A percentile compares a stretch with the other conserved stretches of the same genome.
These are phyloP conservation scores for Ceratobasidium sp. DNA, from an alignment of 1,284 basidiomycete genomes.

Conservation along the genomic window DNA sequence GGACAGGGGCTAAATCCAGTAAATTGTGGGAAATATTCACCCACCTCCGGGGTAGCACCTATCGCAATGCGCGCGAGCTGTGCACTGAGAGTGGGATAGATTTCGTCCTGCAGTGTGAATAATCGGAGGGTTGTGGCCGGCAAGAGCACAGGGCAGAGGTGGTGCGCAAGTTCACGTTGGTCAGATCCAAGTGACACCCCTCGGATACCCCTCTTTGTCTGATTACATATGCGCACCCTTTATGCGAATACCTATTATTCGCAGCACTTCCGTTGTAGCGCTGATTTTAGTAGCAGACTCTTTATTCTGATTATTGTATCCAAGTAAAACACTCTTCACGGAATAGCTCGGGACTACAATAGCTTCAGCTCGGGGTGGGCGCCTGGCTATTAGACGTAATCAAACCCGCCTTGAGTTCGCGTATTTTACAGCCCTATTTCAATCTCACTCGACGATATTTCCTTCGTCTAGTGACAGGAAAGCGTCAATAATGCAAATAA, in stretches of 20 bases:
- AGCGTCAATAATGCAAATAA: no score
- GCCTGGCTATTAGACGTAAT: no score
- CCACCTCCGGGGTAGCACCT: slow-evolving; percentile 21
- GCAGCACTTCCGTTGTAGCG: neutral
- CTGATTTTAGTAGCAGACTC: neutral
- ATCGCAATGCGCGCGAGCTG: slow-evolving; percentile 40
- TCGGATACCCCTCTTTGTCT: slow-evolving; percentile 28
- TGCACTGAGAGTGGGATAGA: slow-evolving; percentile 25
- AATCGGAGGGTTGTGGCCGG: slow-evolving; percentile 1
- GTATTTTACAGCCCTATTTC: no score
- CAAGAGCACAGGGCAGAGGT: slow-evolving; percentile 14
- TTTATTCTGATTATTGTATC: neutral
- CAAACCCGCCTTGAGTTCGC: no score
- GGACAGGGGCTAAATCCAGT: slow-evolving; percentile 16
- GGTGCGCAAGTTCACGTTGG: slow-evolving; percentile 5
- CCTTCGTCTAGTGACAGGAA: no score
- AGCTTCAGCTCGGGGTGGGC: no score
- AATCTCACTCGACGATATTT: no score
- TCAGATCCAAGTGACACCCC: slow-evolving; percentile 4
- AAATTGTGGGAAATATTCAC: neutral
- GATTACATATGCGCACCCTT: slow-evolving; percentile 8
- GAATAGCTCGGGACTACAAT: no score
- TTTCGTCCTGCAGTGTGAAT: slow-evolving; percentile 32
- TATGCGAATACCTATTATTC: neutral
- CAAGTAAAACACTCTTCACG: no score